A percentile compares a stretch with the other conserved stretches of the same genome.
Conservation (phyloP, 179 eudicot genomes). For the Beta macrorhiza region DNA sequence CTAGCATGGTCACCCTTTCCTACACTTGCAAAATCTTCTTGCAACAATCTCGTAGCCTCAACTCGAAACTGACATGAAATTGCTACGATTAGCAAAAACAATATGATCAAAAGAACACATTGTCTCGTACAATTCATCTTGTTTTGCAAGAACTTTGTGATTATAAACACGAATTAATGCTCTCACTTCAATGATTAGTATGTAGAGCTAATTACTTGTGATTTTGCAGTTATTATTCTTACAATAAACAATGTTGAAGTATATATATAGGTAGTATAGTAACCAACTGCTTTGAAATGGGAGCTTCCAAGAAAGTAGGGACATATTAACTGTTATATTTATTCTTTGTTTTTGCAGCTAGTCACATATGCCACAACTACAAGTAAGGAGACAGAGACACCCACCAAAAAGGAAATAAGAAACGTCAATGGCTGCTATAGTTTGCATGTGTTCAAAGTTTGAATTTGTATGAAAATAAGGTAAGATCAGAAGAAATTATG, state of each 20-base stretch:
- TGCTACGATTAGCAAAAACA: not conserved
- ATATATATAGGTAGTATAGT: not conserved
- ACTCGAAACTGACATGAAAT: not conserved
- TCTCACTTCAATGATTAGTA: not conserved
- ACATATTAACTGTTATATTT: too few relatives aligned
- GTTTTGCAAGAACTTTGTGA: not conserved
- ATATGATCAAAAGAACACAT: not conserved
- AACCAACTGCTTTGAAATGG: not conserved
- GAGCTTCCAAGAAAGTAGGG: conserved; percentile 9
- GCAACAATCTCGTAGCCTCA: conserved; percentile 4
- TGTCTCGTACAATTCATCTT: not conserved
- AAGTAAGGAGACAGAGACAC: not conserved
- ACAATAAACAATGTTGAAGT: not conserved
- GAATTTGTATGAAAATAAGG: not conserved
- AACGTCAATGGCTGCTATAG: conserved; percentile 8
- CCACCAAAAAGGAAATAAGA: not conserved
- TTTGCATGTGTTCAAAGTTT: not conserved
- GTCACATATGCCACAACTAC: not conserved
- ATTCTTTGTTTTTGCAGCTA: too few relatives aligned
- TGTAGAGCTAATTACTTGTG: not conserved
- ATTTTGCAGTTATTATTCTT: not conserved
- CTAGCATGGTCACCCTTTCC: not conserved
- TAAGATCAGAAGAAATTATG: not conserved
- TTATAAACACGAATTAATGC: not conserved
- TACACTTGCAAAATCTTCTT: not conserved